Evolutionary conservation across 805 yeast species (phyloP), one percentile per base, ranked within the genome.

Genomic region (Hanseniaspora lachancei): DNA sequence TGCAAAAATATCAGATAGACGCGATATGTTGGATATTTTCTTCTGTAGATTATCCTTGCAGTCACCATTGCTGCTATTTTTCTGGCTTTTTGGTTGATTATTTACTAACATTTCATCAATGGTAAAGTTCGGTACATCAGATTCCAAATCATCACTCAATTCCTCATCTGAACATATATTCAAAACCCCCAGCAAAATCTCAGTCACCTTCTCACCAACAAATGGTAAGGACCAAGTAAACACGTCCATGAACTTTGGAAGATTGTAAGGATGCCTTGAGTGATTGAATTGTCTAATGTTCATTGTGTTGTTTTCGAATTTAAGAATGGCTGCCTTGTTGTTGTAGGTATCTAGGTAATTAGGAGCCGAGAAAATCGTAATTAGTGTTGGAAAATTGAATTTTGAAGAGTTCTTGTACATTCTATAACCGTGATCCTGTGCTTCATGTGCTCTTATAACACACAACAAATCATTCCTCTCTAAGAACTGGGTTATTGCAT

Each of bases 221-320:
- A 93, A 91, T 8, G 97, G 98, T 57, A 91, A 73, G 1, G 96
- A 86, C 97, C 97, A 93, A 12, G 95, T 84, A 69, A 91, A 91
- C 7, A 91, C 96, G 68, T 93, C 97, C 95, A 89, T 88, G 63
- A 89, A 87, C 68, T 89, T 89, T 8, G 97, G 97, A 61, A 93
- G 74, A 88, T 95, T 89, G 70, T 93, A 91, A 0, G 98, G 98
- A 70, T 91, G 97, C 5, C 96, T 95, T 32, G 89, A 81, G 63
- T 83, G 72, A 69, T 89, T 89, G 74, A 93, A 91, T 70, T 91
- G 97, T 57, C 97, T 79, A 57, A 91, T 91, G 69, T 91, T 93
- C 93, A 91, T 84, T 23, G 89, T 93, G 62, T 89, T 84, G 66
- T 86, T 79, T 62, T 87, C 96, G 69, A 89, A 91, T 70, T 88